phyloP scores from a whole-genome alignment of 805 yeast genomes.

The Lipomyces spencermartinsiae region DNA sequence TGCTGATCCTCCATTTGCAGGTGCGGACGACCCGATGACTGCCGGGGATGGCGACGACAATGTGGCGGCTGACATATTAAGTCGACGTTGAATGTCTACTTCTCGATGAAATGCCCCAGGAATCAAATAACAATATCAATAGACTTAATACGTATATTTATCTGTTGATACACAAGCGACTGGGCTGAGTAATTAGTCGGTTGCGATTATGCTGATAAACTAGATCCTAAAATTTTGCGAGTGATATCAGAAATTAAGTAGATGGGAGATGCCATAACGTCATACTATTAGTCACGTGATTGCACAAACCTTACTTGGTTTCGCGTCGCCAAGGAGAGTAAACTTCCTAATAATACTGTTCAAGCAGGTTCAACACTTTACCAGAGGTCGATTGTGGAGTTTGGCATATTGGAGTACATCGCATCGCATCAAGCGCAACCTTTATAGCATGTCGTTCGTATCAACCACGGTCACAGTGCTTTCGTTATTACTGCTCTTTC shows the following conservation, averaged over 20 bases:
- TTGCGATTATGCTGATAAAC: neutral
- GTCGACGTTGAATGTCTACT: neutral
- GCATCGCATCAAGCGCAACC: neutral
- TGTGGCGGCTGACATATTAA: neutral
- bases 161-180: neutral
- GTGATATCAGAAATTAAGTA: neutral
- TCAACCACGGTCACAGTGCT: slow-evolving; percentile 19
- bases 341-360: too few species aligned
- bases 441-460: slow-evolving; percentile 17
- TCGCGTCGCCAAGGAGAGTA: too few species aligned
- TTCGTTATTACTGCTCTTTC: slow-evolving; percentile 29
- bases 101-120: neutral
- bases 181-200: neutral
- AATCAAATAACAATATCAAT: neutral
- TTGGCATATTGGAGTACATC: neutral
- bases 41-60: neutral
- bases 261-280: neutral
- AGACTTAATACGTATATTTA: neutral
- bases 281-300: neutral
- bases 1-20: slow-evolving; percentile 30
- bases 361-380: neutral
- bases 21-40: neutral
- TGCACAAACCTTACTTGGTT: too few species aligned
- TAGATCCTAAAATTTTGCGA: neutral
- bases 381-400: neutral